These are phyloP conservation scores for Rhizopogon vulgaris DNA, from an alignment of 768 basidiomycete genomes.

Conservation along the genomic window DNA sequence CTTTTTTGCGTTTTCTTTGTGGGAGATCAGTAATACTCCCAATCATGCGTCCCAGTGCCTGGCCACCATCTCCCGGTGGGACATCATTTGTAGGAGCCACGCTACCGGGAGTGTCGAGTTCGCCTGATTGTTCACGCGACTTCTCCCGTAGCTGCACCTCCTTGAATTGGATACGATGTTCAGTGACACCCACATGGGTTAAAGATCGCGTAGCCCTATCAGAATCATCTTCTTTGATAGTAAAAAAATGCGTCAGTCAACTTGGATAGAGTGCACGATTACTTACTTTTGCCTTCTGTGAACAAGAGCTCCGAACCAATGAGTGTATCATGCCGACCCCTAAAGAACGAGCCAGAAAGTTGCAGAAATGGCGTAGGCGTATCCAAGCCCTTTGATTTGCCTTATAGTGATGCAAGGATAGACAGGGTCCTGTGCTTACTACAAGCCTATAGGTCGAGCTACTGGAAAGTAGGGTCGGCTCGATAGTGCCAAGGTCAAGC, in stretches of 20 bases:
- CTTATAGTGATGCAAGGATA: neutral
- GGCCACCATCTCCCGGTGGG: neutral
- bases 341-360: slow-evolving; percentile 67
- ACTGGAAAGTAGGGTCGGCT: slow-evolving; percentile 71
- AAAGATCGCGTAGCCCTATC: slow-evolving; percentile 48
- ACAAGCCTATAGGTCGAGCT: slow-evolving; percentile 68
- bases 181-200: slow-evolving; percentile 52
- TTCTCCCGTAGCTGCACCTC: slow-evolving; percentile 52
- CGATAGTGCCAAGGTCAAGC: slow-evolving; percentile 63
- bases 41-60: neutral
- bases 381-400: slow-evolving; percentile 55
- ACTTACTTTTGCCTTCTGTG: slow-evolving; percentile 56
- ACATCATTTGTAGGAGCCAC: neutral
- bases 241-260: slow-evolving; percentile 3
- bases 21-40: neutral
- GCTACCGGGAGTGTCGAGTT: too few relatives aligned
- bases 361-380: slow-evolving; percentile 74
- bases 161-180: slow-evolving; percentile 66
- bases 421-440: slow-evolving; percentile 34
- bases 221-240: slow-evolving; percentile 38
- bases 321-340: slow-evolving; percentile 60
- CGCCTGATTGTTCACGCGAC: slow-evolving; percentile 17
- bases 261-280: neutral
- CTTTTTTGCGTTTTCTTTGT: neutral
- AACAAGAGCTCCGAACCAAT: slow-evolving; percentile 77